Base-by-base conservation (phyloP, 768 basidiomycete species). In the Pleurotus eryngii region DNA sequence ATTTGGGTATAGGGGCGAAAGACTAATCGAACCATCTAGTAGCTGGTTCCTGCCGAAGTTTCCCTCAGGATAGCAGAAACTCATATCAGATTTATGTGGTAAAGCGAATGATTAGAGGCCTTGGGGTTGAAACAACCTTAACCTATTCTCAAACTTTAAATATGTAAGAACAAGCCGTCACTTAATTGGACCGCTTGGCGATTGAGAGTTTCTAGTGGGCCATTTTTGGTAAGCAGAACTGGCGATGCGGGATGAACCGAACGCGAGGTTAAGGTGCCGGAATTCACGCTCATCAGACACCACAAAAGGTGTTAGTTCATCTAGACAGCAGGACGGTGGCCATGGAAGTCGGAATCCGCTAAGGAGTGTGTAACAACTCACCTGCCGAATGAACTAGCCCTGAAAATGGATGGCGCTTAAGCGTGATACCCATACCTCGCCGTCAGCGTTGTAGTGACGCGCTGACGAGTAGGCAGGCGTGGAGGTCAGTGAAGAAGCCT, bases 1-100 rank as follows among this genome's bases (percentile, higher is more conserved):
- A 90, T 87, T 88, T 89, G 88, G 86, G 87, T 89, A 90, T 90
- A 90, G 89, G 88, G 89, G 87, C 84, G 85, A 90, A n/a, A 90
- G 89, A 90, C 89, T 87, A 89, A 90, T 90, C 86, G 85, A 85
- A 87, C 87, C 77, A 82, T 81, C 85, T 84, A 77, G 86, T 84
- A 78, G 83, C 83, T 86, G 80, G 82, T 83, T 78, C 85, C 85
- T 86, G 85, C 84, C 84, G 84, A 79, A 81, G 84, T 85, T n/a
- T 82, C 76, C 81, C 87, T 90, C 81, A 82, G 82, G 79, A 75
- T 75, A 79, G 81, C 84, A 84, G 83, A 80, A 77, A 75, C 76
- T 77, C 76, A 76, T 74, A 69, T 76, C 77, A 80, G 77, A 77
- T 78, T 81, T 82, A 81, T 81, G 76, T 78, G 79, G 80, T 85